Evolutionary conservation across 2,329 filamentous ascomycete species (phyloP), one percentile per base, ranked within the genome.

Genomic region (Ophiosphaerella herpotricha): DNA sequence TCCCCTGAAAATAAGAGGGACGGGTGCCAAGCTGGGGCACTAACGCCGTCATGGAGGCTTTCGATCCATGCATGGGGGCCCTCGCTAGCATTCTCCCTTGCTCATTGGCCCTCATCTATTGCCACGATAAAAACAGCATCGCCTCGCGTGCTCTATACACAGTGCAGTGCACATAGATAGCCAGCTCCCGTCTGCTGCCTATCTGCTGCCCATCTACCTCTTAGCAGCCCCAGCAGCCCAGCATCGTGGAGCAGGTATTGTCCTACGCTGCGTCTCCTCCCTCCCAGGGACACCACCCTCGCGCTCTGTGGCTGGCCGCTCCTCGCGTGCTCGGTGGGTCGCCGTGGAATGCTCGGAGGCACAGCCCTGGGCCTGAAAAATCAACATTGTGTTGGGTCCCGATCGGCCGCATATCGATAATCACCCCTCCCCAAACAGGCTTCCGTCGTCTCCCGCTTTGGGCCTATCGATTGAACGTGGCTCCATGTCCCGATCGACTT

Each of bases 1-100:
- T 60, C 63, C 63, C 63, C 63, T 66, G 63, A 66, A 64, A 64
- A 61, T 60, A 54, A 60, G 55, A 64, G 57, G 55, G 52, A 55
- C 49, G 23, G 43, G 40, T 48, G 60, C 61, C 63, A 64, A 64
- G 61, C 55, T 24, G 55, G 43, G 52, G 44, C 50, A 39, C 58
- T 64, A 66, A 62, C 46, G 60, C 56, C 38, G 56, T 60, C 51
- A 56, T 32, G 52, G 50, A 8, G 26, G 53, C 45, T 39, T n/a
- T 39, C 39, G 33, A 42, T 39, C 54, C 44, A 43, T 39, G 57
- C 62, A 64, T 61, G 60, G 62, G 53, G 62, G 52, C 52, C 59
- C 54, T 61, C 57, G 57, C 56, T 55, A 56, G 54, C 52, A 53
- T 57, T 57, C 11, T 51, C 52, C 44, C 50, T 52, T 50, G 53